phyloP scores from a whole-genome alignment of 192 early-diverging fungal species.

The Mortierella alpina region DNA sequence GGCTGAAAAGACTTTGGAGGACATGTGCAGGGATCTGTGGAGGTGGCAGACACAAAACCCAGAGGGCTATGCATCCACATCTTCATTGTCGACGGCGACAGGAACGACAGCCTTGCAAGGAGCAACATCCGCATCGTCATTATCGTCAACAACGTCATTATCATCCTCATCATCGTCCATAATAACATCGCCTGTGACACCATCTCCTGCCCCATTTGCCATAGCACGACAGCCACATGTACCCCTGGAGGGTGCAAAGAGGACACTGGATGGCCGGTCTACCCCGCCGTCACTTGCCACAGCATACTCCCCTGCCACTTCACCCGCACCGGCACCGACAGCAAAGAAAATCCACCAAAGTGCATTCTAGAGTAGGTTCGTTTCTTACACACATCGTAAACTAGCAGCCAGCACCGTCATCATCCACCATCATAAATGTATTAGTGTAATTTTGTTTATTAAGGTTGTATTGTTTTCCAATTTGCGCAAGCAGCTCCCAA shows the following conservation, averaged over 20 bases:
- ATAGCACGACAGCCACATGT: not conserved
- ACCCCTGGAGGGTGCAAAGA: not conserved
- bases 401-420: not conserved
- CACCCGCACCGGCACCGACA: conserved; percentile 4
- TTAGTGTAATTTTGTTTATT: not conserved
- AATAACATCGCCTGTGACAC: not conserved
- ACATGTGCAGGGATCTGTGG: conserved; percentile 66
- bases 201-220: not conserved
- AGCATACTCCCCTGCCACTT: conserved; percentile 8
- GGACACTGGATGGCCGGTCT: not conserved
- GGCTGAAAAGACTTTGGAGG: conserved; percentile 40
- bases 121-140: too few relatives aligned
- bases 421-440: not conserved
- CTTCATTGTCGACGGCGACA: too few relatives aligned
- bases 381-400: not conserved
- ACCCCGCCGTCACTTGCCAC: conserved; percentile 5
- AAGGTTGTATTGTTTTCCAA: not conserved
- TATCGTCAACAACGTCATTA: too few relatives aligned
- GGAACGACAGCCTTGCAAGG: too few relatives aligned
- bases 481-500: too few relatives aligned
- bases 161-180: too few relatives aligned
- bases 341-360: conserved; percentile 2
- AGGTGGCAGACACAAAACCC: conserved; percentile 63
- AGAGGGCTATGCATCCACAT: conserved; percentile 49
- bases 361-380: conserved; percentile 1